A percentile compares a stretch with the other conserved stretches of the same genome.
Conservation (phyloP, 495 filamentous ascomycete species). For the Penicillium psychrofluorescens region DNA sequence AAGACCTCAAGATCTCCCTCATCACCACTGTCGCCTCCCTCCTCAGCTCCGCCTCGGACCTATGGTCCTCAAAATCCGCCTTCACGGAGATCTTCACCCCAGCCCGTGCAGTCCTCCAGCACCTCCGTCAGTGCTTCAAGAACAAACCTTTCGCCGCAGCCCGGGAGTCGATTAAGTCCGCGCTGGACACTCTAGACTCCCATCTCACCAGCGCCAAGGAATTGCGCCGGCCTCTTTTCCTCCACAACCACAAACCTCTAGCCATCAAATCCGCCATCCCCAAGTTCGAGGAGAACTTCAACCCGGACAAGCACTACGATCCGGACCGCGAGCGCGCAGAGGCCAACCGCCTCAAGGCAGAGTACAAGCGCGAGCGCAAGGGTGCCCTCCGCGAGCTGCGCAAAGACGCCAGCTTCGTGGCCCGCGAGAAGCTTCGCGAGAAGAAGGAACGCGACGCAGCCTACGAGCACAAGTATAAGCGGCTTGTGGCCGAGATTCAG, state of each 20-base stretch:
- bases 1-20: conserved; percentile 52
- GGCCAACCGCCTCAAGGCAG: conserved; percentile 67
- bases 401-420: conserved; percentile 89
- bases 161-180: conserved; percentile 26
- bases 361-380: conserved; percentile 93
- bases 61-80: conserved; percentile 60
- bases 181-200: conserved; percentile 33
- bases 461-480: conserved; percentile 92
- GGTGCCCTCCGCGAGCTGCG: conserved; percentile 88
- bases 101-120: conserved; percentile 43
- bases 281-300: conserved; percentile 95
- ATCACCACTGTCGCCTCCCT: conserved; percentile 49
- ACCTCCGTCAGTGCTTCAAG: conserved; percentile 46
- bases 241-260: conserved; percentile 84
- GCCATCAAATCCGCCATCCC: conserved; percentile 84
- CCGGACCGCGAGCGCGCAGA: conserved; percentile 84
- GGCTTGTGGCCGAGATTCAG: conserved; percentile 88
- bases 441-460: conserved; percentile 86
- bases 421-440: conserved; percentile 76
- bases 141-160: conserved; percentile 39
- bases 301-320: conserved; percentile 93
- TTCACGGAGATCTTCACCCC: conserved; percentile 69
- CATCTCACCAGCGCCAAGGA: conserved; percentile 49
- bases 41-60: conserved; percentile 50
- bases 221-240: conserved; percentile 66